Conservation (phyloP, 2,329 filamentous ascomycete genomes). For the Simplicillium sp. region DNA sequence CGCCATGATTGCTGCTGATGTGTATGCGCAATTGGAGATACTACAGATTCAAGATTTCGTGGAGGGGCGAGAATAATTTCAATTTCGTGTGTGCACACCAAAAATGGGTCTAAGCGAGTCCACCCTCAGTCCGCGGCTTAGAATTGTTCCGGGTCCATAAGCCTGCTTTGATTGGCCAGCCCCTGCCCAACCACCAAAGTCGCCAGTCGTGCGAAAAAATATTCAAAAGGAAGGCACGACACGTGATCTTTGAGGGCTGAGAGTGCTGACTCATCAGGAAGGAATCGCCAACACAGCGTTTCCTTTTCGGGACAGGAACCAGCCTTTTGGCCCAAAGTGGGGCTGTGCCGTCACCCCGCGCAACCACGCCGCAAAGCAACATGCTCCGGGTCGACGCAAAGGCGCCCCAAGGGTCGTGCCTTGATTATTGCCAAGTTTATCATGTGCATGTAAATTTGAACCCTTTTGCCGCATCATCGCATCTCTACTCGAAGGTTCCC, state of each 20-base stretch:
- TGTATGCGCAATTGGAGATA: slow-evolving; percentile 30
- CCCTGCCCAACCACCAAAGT: slow-evolving; percentile 11
- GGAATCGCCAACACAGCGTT: too few species aligned
- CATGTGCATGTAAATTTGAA: background rate
- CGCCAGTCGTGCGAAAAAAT: background rate
- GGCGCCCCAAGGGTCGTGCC: background rate
- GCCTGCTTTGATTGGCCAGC: slow-evolving; percentile 3
- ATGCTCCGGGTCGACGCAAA: slow-evolving; percentile 1
- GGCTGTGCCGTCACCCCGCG: slow-evolving; percentile 6
- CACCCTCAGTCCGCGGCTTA: slow-evolving; percentile 14
- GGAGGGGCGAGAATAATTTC: slow-evolving; percentile 31
- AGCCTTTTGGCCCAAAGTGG: too few species aligned
- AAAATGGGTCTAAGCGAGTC: slow-evolving; percentile 27
- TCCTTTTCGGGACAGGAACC: too few species aligned
- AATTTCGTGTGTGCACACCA: slow-evolving; percentile 25
- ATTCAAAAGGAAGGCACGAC: too few species aligned
- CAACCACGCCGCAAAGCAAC: slow-evolving; percentile 6
- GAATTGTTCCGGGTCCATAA: slow-evolving; percentile 18
- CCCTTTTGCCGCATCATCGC: background rate
- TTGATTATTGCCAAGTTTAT: background rate
- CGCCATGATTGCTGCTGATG: slow-evolving; percentile 47
- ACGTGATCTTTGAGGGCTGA: too few species aligned
- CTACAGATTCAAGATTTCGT: slow-evolving; percentile 30
- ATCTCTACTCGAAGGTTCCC: background rate
- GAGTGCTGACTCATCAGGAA: too few species aligned